These are phyloP conservation scores for Grigorovia yakushimaensis DNA, from an alignment of 805 yeast genomes.

Conservation along the genomic window DNA sequence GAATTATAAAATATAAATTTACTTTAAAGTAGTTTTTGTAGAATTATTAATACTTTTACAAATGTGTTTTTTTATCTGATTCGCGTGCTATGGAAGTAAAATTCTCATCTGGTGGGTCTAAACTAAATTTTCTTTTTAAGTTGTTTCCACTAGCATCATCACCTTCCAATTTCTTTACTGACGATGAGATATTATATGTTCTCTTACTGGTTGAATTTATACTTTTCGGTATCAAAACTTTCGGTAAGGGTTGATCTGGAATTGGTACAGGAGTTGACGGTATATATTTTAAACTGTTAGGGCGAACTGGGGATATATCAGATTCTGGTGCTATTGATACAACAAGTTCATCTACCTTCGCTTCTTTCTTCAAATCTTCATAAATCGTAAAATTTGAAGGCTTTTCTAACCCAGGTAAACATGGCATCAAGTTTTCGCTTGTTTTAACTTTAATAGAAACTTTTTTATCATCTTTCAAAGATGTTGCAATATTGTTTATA, in stretches of 20 bases:
- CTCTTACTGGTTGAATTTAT: conserved; percentile 16
- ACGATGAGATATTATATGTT: conserved; percentile 4
- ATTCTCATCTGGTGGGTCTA: not conserved
- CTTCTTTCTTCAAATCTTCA: conserved; percentile 6
- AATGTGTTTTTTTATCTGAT: conserved; percentile 1
- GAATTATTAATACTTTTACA: not conserved
- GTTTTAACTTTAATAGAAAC: conserved; percentile 1
- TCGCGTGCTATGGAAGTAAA: not conserved
- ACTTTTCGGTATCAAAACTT: conserved; percentile 20
- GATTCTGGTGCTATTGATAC: not conserved
- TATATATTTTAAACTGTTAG: conserved; percentile 2
- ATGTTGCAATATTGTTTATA: not conserved
- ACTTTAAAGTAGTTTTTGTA: too few relatives aligned
- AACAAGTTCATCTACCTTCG: not conserved
- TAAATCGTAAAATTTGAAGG: conserved; percentile 10
- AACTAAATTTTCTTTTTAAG: conserved; percentile 17
- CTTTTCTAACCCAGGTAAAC: conserved; percentile 10
- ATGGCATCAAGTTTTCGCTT: not conserved
- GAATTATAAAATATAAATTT: not conserved
- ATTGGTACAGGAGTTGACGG: conserved; percentile 24
- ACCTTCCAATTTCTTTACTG: not conserved
- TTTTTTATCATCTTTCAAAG: not conserved
- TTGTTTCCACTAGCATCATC: conserved; percentile 6
- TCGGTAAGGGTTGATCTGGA: conserved; percentile 22
- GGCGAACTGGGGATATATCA: conserved; percentile 4